Conservation (phyloP, 2,329 filamentous ascomycete species). For the Microsporum audouinii region DNA sequence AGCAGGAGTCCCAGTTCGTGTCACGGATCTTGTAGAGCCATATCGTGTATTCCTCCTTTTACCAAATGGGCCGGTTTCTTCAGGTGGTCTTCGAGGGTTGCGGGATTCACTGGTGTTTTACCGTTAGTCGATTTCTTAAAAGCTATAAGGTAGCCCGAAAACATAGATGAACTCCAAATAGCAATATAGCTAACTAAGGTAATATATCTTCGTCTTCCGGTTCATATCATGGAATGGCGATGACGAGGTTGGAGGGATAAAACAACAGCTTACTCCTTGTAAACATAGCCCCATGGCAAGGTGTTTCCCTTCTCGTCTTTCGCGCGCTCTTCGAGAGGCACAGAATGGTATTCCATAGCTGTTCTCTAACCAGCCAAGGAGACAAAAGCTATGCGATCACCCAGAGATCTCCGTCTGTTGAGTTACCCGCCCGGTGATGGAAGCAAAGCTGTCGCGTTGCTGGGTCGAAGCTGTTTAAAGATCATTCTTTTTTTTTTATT, state of each 20-base stretch:
- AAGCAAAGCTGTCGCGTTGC: neutral
- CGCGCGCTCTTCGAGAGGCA: constrained; percentile 51
- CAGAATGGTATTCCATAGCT: constrained; percentile 53
- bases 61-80: constrained; percentile 54
- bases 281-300: constrained; percentile 53
- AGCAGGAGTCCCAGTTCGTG: constrained; percentile 48
- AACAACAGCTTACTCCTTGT: constrained; percentile 43
- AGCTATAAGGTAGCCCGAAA: neutral
- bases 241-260: neutral
- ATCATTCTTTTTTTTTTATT: neutral
- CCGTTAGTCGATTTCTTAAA: constrained; percentile 7
- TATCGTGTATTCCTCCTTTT: constrained; percentile 39
- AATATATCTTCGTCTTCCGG: neutral
- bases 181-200: neutral
- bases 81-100: constrained; percentile 42
- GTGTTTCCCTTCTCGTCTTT: constrained; percentile 47
- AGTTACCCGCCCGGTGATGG: neutral
- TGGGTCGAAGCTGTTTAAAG: neutral
- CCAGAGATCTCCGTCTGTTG: neutral
- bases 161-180: neutral
- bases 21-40: constrained; percentile 38
- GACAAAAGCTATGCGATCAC: neutral
- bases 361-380: neutral
- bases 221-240: neutral
- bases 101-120: constrained; percentile 32